phyloP scores from a whole-genome alignment of 2,329 filamentous ascomycete species.

The Fusarium guadeloupense region DNA sequence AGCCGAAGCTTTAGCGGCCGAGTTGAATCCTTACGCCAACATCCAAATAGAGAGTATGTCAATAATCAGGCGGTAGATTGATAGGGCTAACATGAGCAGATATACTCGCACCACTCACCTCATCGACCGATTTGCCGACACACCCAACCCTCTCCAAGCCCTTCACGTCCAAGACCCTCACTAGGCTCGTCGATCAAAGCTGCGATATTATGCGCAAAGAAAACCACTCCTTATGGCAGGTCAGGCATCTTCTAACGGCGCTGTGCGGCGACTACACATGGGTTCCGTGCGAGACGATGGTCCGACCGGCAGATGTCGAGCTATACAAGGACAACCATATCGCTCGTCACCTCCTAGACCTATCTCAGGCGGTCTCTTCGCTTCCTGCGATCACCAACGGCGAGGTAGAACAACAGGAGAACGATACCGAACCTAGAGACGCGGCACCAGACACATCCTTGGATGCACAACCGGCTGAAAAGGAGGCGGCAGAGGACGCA shows the following conservation, averaged over 20 bases:
- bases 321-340: slow-evolving; percentile 62
- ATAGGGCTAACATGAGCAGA: slow-evolving; percentile 58
- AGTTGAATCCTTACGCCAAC: slow-evolving; percentile 78
- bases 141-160: slow-evolving; percentile 80
- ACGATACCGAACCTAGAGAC: slow-evolving; percentile 7
- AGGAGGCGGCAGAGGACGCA: slow-evolving; percentile 31
- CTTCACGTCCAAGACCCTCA: slow-evolving; percentile 77
- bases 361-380: slow-evolving; percentile 37
- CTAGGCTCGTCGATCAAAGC: slow-evolving; percentile 74
- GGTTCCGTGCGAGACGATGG: slow-evolving; percentile 68
- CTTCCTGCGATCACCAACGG: slow-evolving; percentile 39
- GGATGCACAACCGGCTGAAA: slow-evolving; percentile 12
- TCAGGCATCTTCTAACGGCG: slow-evolving; percentile 77
- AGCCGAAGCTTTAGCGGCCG: slow-evolving; percentile 69
- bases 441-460: slow-evolving; percentile 3
- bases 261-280: slow-evolving; percentile 79
- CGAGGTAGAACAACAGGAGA: slow-evolving; percentile 22
- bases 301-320: slow-evolving; percentile 64
- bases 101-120: slow-evolving; percentile 77
- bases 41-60: slow-evolving; percentile 75
- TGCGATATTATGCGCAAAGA: slow-evolving; percentile 79
- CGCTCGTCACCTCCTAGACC: slow-evolving; percentile 48
- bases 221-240: slow-evolving; percentile 75
- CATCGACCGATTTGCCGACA: slow-evolving; percentile 76
- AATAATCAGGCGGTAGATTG: not conserved